Evolutionary conservation across 257 asterid genomes (phyloP), one percentile per base, ranked within the genome.

Genomic region (Solanum pinnatisectum): DNA sequence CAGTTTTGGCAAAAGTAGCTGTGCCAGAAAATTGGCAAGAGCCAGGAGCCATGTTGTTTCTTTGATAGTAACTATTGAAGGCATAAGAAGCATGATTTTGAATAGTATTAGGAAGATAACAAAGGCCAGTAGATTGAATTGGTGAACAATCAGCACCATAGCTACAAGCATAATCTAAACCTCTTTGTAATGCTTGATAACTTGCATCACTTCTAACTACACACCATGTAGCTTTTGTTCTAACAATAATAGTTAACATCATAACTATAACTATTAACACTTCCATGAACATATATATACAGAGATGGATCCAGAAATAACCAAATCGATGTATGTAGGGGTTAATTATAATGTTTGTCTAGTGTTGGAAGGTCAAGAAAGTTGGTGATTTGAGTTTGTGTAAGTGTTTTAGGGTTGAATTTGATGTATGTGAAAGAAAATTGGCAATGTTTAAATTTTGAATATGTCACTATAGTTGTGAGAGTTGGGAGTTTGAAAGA

Each of bases 51-150:
- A 89, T 92, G 30, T 90, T 92, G 86, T 42, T 93, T 70, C 98
- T 94, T 90, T 95, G 99, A 5, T 84, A 97, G n/a, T 83, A 97
- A 46, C 98, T 97, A 81, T 97, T 94, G 92, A 93, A 96, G 36
- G 99, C 99, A 84, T 97, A 97, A 2, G 98, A 94, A 67, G 98
- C 98, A 84, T 96, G 98, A 5, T 98, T 98, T 68, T 90, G 93
- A 36, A 96, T 70, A 16, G 98, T 94, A 88, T 97, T 97, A 0
- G 98, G 98, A 84, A 96, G 91, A 90, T 68, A 97, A 89, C 99
- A 97, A 0, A 93, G 93, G 11, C 98, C 98, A 39, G 93, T 78
- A 2, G 97, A 65, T 84, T 92, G 95, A 73, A 96, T 68, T 5
- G 98, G 98, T 25, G 92, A 90, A 42, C 98, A 97, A 49, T 97